Evolutionary conservation across 139 green algal species (phyloP).

Genomic region (Parachlorella kessleri): DNA sequence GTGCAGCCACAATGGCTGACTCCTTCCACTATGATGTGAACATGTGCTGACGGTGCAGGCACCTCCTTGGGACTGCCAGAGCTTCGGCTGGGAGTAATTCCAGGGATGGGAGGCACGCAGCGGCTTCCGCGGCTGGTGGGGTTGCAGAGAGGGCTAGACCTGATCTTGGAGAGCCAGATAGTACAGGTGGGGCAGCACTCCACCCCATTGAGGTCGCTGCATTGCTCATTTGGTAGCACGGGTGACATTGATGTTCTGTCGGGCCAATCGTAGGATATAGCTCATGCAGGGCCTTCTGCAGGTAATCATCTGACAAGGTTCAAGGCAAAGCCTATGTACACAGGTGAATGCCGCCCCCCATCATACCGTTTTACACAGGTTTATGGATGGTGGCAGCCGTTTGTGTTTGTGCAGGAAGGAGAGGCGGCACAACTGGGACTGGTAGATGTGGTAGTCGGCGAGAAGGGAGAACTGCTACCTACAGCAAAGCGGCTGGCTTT

Average conservation of each 20-base stretch:
- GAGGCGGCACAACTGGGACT: slow-evolving; percentile 76
- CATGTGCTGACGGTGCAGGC: too few species aligned
- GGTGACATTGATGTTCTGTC: background rate
- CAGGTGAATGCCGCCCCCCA: too few species aligned
- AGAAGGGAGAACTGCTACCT: slow-evolving; percentile 55
- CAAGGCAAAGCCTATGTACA: background rate
- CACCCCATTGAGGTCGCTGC: background rate
- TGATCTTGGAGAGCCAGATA: slow-evolving; percentile 85
- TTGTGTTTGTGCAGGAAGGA: too few species aligned
- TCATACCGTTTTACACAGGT: too few species aligned
- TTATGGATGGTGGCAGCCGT: too few species aligned
- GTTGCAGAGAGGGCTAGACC: slow-evolving; percentile 79
- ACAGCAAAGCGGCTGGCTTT: slow-evolving; percentile 32
- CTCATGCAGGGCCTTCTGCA: background rate
- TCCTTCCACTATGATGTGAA: too few species aligned
- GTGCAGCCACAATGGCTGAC: too few species aligned
- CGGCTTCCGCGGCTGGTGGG: slow-evolving; percentile 93
- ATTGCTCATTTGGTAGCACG: background rate
- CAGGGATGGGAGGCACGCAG: slow-evolving; percentile 96
- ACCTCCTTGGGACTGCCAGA: slow-evolving; percentile 95
- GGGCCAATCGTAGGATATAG: background rate
- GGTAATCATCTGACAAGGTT: background rate
- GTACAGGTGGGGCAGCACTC: background rate
- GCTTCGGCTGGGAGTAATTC: slow-evolving; percentile 92
- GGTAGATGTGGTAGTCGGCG: slow-evolving; percentile 83